Evolutionary conservation across 2,329 filamentous ascomycete genomes (phyloP).

Genomic region (Calycina herbarum): DNA sequence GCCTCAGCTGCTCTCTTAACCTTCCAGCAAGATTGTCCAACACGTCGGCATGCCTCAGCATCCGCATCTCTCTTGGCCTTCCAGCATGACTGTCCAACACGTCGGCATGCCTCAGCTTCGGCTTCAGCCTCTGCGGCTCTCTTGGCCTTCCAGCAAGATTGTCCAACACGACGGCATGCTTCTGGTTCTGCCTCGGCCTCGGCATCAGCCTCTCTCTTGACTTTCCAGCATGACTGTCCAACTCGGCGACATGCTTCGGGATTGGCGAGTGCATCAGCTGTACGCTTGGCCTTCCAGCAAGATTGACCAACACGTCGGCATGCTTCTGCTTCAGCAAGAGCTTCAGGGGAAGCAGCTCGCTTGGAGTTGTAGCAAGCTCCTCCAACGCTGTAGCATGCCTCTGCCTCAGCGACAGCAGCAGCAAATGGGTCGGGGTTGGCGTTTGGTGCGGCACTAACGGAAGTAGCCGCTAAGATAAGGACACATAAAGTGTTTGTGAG

Average conservation of each 20-base stretch:
- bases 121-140: conserved; percentile 27
- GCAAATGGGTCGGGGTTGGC: not conserved
- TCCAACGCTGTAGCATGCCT: conserved; percentile 8
- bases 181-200: not conserved
- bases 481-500: conserved; percentile 44
- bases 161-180: conserved; percentile 25
- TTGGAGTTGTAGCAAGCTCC: conserved; percentile 20
- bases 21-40: conserved; percentile 33
- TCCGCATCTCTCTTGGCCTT: conserved; percentile 30
- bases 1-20: conserved; percentile 9
- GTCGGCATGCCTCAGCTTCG: conserved; percentile 23
- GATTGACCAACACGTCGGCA: conserved; percentile 31
- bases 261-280: conserved; percentile 29
- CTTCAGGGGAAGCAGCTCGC: conserved; percentile 6
- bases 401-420: conserved; percentile 2
- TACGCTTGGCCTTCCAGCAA: conserved; percentile 35
- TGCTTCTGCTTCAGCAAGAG: conserved; percentile 23
- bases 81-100: conserved; percentile 21
- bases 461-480: conserved; percentile 42
- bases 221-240: conserved; percentile 27
- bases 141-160: conserved; percentile 28
- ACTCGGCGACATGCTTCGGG: conserved; percentile 16
- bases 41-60: conserved; percentile 16
- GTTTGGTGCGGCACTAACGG: conserved; percentile 36
- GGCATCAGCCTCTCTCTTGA: conserved; percentile 26